phyloP scores from a whole-genome alignment of 805 yeast species.

The Ascoidea asiatica region DNA sequence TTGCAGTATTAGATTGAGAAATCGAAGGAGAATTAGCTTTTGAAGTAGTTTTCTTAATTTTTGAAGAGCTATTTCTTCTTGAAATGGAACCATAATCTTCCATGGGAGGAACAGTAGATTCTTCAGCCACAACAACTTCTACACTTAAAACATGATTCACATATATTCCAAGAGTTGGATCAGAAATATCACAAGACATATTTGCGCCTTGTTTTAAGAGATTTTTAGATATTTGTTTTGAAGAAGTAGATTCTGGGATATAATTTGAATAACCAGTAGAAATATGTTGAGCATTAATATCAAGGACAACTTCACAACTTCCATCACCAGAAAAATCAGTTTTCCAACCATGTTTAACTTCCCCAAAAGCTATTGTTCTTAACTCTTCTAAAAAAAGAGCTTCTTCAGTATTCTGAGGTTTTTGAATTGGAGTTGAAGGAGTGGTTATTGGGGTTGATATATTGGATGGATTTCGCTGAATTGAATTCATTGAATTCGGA shows the following conservation, averaged over 20 bases:
- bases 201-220: constrained; percentile 27
- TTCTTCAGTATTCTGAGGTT: constrained; percentile 18
- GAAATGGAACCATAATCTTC: constrained; percentile 8
- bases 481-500: background rate
- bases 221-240: constrained; percentile 16
- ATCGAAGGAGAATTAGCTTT: constrained; percentile 13
- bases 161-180: constrained; percentile 63
- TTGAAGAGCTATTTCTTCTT: constrained; percentile 4
- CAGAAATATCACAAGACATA: constrained; percentile 69
- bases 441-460: too few relatives aligned
- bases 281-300: constrained; percentile 45
- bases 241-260: constrained; percentile 28
- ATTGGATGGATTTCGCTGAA: too few relatives aligned
- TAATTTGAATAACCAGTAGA: constrained; percentile 39
- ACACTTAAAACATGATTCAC: constrained; percentile 68
- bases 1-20: constrained; percentile 10
- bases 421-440: constrained; percentile 4
- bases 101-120: constrained; percentile 32
- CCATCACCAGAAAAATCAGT: constrained; percentile 76
- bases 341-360: constrained; percentile 88
- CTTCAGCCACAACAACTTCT: constrained; percentile 94
- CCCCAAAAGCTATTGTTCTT: constrained; percentile 65
- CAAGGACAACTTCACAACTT: constrained; percentile 64
- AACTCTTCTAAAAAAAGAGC: constrained; percentile 57
- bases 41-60: background rate